These are phyloP conservation scores for Gossypium herbaceum DNA, from an alignment of 345 rosid genomes.

Conservation along the genomic window DNA sequence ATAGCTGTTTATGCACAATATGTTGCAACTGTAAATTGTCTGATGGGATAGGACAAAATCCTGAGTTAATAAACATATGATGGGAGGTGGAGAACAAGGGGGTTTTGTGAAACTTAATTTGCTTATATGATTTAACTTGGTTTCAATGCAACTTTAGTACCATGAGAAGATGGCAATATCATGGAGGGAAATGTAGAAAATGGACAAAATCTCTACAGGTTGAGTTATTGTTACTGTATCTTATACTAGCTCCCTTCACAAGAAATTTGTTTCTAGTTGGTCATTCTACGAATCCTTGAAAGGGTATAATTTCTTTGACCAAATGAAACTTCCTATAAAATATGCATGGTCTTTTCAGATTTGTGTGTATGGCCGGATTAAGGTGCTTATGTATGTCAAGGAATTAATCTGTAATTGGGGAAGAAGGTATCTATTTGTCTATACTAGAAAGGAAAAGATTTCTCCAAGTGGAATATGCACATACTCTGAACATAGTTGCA, in stretches of 20 bases:
- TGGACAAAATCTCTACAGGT: not conserved
- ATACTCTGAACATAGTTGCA: not conserved
- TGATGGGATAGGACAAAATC: not conserved
- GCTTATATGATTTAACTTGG: not conserved
- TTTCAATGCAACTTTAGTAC: not conserved
- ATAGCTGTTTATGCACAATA: too few relatives aligned
- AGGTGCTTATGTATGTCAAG: not conserved
- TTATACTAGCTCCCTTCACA: not conserved
- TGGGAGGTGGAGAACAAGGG: not conserved
- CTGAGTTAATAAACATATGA: not conserved
- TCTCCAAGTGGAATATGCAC: not conserved
- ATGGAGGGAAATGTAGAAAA: not conserved
- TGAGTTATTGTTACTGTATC: not conserved
- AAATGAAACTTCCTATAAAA: not conserved
- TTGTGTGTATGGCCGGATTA: not conserved
- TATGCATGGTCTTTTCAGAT: slow-evolving; percentile 3
- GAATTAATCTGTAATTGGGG: not conserved
- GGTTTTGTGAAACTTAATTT: not conserved
- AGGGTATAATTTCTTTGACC: not conserved
- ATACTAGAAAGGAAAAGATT: not conserved
- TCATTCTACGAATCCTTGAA: not conserved
- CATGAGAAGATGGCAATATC: not conserved
- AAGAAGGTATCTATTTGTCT: not conserved
- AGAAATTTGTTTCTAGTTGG: not conserved
- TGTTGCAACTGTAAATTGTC: not conserved